These are phyloP conservation scores for Rhizopus arrhizus DNA, from an alignment of 371 early-diverging fungal genomes.

Conservation along the genomic window DNA sequence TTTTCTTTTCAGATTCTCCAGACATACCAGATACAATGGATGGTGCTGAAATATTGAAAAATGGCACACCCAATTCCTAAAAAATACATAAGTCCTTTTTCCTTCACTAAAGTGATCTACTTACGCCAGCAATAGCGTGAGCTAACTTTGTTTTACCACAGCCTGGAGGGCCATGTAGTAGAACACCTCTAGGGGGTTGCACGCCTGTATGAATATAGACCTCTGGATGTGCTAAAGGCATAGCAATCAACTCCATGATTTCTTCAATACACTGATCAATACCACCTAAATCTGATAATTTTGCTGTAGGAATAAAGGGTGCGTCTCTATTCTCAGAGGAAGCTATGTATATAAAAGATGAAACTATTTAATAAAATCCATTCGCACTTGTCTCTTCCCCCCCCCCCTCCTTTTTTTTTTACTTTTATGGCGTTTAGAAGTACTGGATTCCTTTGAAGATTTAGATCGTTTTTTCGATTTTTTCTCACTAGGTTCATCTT, in stretches of 20 bases:
- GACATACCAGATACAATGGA: conserved; percentile 98
- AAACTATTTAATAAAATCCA: background rate
- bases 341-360: conserved; percentile 16
- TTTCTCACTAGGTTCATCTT: background rate
- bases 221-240: conserved; percentile 97
- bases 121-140: conserved; percentile 95
- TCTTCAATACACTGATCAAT: conserved; percentile 89
- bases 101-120: conserved; percentile 33
- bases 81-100: conserved; percentile 6
- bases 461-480: conserved; percentile 54
- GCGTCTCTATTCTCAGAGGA: conserved; percentile 39
- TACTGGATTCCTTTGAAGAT: conserved; percentile 21
- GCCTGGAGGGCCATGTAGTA: conserved; percentile 99
- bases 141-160: conserved; percentile 99
- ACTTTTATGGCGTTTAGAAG: conserved; percentile 38
- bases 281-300: conserved; percentile 86
- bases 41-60: conserved; percentile 98
- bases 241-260: conserved; percentile 93
- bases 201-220: conserved; percentile 95
- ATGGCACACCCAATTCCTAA: conserved; percentile 91
- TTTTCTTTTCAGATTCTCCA: conserved; percentile 99
- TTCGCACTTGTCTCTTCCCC: background rate
- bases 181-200: conserved; percentile 93
- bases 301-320: conserved; percentile 64
- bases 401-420: conserved; percentile 6